phyloP scores from a whole-genome alignment of 192 early-diverging fungal genomes.

The Rhizophagus sp. region DNA sequence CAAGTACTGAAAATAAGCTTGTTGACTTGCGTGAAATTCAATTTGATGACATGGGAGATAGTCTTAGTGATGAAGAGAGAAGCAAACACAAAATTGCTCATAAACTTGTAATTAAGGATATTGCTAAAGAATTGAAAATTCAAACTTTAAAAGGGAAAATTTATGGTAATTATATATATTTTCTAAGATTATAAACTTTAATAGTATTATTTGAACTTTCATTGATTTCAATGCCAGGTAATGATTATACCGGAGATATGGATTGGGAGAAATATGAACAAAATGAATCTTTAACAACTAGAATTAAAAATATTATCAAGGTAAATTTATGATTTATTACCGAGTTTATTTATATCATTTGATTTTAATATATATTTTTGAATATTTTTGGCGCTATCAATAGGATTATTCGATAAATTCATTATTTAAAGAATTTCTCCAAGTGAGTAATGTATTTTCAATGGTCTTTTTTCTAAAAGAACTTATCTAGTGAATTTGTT shows the following conservation, averaged over 20 bases:
- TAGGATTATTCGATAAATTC: neutral
- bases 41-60: slow-evolving; percentile 7
- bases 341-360: neutral
- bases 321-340: neutral
- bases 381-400: neutral
- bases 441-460: neutral
- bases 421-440: neutral
- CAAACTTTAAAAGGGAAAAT: neutral
- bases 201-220: neutral
- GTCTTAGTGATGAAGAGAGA: neutral
- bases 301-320: slow-evolving; percentile 11
- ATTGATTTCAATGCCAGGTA: neutral
- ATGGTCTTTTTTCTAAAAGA: neutral
- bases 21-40: slow-evolving; percentile 5
- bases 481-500: neutral
- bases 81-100: neutral
- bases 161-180: neutral
- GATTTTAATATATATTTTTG: neutral
- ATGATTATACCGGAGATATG: neutral
- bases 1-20: neutral
- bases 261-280: neutral
- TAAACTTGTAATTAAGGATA: neutral
- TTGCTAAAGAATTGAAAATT: neutral
- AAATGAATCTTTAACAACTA: slow-evolving; percentile 6
- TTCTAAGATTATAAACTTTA: neutral